These are phyloP conservation scores for Trichoderma parareesei DNA, from an alignment of 495 filamentous ascomycete species.

Conservation along the genomic window DNA sequence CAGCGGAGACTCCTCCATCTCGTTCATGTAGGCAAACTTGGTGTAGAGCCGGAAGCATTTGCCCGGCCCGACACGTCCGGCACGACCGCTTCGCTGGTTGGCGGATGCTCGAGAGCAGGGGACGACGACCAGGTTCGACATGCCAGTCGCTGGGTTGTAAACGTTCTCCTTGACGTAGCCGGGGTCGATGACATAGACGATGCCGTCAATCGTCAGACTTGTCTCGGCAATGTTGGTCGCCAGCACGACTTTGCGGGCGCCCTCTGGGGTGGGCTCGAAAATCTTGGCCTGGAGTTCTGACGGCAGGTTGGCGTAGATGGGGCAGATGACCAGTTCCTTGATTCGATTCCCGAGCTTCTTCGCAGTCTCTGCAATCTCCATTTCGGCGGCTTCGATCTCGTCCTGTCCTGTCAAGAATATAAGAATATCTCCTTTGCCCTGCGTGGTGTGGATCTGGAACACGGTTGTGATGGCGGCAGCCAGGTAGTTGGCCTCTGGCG, in stretches of 20 bases:
- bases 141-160: slow-evolving; percentile 83
- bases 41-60: slow-evolving; percentile 96
- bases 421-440: slow-evolving; percentile 80
- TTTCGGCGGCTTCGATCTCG: slow-evolving; percentile 79
- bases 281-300: slow-evolving; percentile 82
- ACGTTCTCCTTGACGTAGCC: slow-evolving; percentile 95
- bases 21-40: slow-evolving; percentile 88
- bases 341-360: slow-evolving; percentile 74
- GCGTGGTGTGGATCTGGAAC: slow-evolving; percentile 91
- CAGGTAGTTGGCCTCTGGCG: slow-evolving; percentile 92
- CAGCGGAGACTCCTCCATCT: slow-evolving; percentile 85
- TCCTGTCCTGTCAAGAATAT: slow-evolving; percentile 88
- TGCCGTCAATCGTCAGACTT: slow-evolving; percentile 80
- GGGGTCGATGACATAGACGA: slow-evolving; percentile 86
- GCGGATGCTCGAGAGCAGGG: slow-evolving; percentile 92
- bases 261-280: slow-evolving; percentile 78
- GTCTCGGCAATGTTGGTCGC: slow-evolving; percentile 91
- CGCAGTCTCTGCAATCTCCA: slow-evolving; percentile 70
- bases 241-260: slow-evolving; percentile 75
- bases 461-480: slow-evolving; percentile 87
- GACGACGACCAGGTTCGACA: slow-evolving; percentile 85
- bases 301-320: slow-evolving; percentile 83
- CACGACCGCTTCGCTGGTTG: slow-evolving; percentile 86
- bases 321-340: slow-evolving; percentile 78
- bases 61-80: slow-evolving; percentile 85